Evolutionary conservation across 441 rosid species (phyloP).

Genomic region (Populus tomentosa): DNA sequence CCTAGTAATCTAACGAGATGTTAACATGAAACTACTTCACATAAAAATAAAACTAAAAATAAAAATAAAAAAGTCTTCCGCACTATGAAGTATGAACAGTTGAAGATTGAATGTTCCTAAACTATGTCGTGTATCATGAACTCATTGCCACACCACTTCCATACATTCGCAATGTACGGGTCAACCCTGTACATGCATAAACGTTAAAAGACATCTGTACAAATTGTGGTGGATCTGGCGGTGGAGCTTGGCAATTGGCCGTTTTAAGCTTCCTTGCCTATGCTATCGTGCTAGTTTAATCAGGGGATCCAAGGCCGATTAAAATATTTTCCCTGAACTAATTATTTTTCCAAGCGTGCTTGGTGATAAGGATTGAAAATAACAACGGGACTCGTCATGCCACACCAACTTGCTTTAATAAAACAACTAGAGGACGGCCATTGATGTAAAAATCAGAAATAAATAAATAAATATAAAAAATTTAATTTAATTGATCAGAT

Average conservation of each 20-base stretch:
- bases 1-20: too few relatives aligned
- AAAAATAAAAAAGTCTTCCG: conserved; percentile 38
- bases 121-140: conserved; percentile 80
- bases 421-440: neutral
- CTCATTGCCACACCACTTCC: conserved; percentile 77
- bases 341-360: neutral
- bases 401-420: neutral
- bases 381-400: neutral
- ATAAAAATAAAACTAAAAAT: too few relatives aligned
- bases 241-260: neutral
- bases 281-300: neutral
- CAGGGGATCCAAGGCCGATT: neutral
- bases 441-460: too few relatives aligned
- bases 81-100: conserved; percentile 38
- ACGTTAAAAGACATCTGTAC: neutral
- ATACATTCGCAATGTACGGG: conserved; percentile 84
- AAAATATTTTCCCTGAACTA: neutral
- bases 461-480: too few relatives aligned
- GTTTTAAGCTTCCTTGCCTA: neutral
- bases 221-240: neutral
- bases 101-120: conserved; percentile 67
- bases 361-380: neutral
- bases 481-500: accelerated
- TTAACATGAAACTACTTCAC: too few relatives aligned
- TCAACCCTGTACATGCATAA: conserved; percentile 26